Conservation (phyloP, 371 early-diverging fungal genomes). For the Mucor mucedo region DNA sequence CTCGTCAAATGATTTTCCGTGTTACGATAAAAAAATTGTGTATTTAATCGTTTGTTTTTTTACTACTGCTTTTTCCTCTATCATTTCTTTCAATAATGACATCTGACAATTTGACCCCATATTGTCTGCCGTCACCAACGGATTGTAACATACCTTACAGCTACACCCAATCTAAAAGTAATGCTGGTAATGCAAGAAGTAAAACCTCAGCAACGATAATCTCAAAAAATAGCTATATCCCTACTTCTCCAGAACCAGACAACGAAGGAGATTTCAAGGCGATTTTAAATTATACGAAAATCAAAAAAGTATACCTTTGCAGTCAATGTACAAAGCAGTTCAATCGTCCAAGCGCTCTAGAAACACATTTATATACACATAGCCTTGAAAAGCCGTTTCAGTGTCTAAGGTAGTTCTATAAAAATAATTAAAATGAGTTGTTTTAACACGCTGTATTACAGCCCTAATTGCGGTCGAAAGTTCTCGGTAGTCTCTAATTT, state of each 20-base stretch:
- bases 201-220: not conserved
- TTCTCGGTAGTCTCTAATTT: slow-evolving; percentile 78
- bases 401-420: slow-evolving; percentile 38
- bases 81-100: too few relatives aligned
- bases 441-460: slow-evolving; percentile 21
- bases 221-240: too few relatives aligned
- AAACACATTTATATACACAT: slow-evolving; percentile 74
- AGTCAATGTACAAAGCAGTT: slow-evolving; percentile 70
- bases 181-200: too few relatives aligned
- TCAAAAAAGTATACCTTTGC: slow-evolving; percentile 38
- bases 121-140: too few relatives aligned
- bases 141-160: too few relatives aligned
- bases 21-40: too few relatives aligned
- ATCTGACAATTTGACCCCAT: too few relatives aligned
- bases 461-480: slow-evolving; percentile 60
- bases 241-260: not conserved
- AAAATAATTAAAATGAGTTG: too few relatives aligned
- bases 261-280: not conserved
- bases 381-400: slow-evolving; percentile 78
- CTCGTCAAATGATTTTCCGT: too few relatives aligned
- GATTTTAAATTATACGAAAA: not conserved
- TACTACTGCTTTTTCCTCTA: too few relatives aligned
- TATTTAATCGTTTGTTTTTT: too few relatives aligned
- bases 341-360: slow-evolving; percentile 73
- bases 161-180: too few relatives aligned